These are phyloP conservation scores for Dentipellis sp. DNA, from an alignment of 768 basidiomycete genomes.

Conservation along the genomic window DNA sequence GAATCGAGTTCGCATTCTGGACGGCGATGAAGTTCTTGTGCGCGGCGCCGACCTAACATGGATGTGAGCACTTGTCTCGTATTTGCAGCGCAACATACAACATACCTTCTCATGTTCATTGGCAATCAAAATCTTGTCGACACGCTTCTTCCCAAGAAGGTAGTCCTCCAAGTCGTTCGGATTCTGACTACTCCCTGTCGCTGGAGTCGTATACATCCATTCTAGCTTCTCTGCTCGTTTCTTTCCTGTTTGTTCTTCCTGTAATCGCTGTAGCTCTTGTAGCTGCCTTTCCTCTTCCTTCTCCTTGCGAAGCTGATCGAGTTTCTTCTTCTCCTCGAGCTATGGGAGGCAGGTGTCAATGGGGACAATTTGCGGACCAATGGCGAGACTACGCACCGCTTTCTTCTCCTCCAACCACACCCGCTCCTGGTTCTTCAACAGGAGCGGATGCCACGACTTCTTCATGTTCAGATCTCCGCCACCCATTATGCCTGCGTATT, in stretches of 20 bases:
- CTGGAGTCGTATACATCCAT: conserved; percentile 99
- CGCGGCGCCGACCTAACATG: conserved; percentile 61
- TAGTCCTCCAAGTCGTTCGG: conserved; percentile 94
- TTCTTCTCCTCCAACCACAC: conserved; percentile 99
- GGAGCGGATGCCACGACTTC: conserved; percentile 98
- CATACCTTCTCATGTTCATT: conserved; percentile 85
- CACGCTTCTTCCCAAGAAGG: conserved; percentile 92
- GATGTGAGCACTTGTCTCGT: conserved; percentile 9
- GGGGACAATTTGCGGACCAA: not conserved
- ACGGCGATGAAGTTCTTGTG: conserved; percentile 92
- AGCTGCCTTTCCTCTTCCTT: conserved; percentile 96
- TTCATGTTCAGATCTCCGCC: conserved; percentile 99
- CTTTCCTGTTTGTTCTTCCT: conserved; percentile 92
- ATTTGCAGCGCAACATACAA: conserved; percentile 2
- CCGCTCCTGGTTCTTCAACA: conserved; percentile 96
- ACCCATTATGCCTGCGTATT: conserved; percentile 70
- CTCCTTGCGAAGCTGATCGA: conserved; percentile 94
- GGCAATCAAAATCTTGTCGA: conserved; percentile 89
- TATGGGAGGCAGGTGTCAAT: conserved; percentile 21
- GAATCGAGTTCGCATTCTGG: conserved; percentile 84
- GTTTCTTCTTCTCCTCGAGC: conserved; percentile 98
- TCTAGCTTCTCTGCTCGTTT: conserved; percentile 91
- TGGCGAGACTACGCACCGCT: conserved; percentile 47
- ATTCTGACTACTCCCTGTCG: conserved; percentile 79
- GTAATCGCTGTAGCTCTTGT: conserved; percentile 90